Percentiles rank a stretch among this genome's conserved stretches.
phyloP scores from a whole-genome alignment of 1,139 yeast species.

The Suhomyces bolitotheri region DNA sequence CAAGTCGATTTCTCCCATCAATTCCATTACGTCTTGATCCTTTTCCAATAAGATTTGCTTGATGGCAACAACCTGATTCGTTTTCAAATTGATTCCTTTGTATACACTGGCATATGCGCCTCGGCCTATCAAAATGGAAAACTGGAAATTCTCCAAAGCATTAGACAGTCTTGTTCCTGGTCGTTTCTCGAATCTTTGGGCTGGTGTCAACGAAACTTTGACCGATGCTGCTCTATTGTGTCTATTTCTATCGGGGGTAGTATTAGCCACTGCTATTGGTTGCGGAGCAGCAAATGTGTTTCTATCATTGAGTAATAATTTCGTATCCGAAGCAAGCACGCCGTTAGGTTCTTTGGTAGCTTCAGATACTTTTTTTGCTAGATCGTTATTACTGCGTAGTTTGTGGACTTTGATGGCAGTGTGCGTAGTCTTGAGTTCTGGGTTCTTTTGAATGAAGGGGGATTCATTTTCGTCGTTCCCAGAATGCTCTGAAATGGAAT shows the following conservation, averaged over 20 bases:
- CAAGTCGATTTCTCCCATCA: slow-evolving; percentile 83
- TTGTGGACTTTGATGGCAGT: slow-evolving; percentile 15
- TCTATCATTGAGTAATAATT: too few species aligned
- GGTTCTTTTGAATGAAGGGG: slow-evolving; percentile 19
- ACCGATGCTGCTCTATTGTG: slow-evolving; percentile 36
- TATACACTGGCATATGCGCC: slow-evolving; percentile 84
- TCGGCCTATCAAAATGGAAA: slow-evolving; percentile 65
- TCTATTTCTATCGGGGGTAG: slow-evolving; percentile 15
- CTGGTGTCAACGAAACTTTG: slow-evolving; percentile 54
- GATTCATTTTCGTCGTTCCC: slow-evolving; percentile 19
- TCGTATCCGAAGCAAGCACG: neutral
- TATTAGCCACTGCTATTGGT: neutral
- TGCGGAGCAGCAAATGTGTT: neutral
- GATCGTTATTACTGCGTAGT: slow-evolving; percentile 14
- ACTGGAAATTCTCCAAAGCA: slow-evolving; percentile 54
- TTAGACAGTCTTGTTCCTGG: slow-evolving; percentile 40
- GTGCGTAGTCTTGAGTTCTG: neutral
- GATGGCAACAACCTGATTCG: slow-evolving; percentile 76
- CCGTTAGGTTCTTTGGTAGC: slow-evolving; percentile 1
- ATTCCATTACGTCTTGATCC: slow-evolving; percentile 47
- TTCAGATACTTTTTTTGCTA: neutral
- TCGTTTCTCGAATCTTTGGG: slow-evolving; percentile 49
- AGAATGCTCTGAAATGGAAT: slow-evolving; percentile 14
- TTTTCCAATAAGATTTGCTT: slow-evolving; percentile 70
- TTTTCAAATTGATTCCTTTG: slow-evolving; percentile 61